These are phyloP conservation scores for Talaromyces sp. DNA, from an alignment of 2,329 filamentous ascomycete species.

Conservation along the genomic window DNA sequence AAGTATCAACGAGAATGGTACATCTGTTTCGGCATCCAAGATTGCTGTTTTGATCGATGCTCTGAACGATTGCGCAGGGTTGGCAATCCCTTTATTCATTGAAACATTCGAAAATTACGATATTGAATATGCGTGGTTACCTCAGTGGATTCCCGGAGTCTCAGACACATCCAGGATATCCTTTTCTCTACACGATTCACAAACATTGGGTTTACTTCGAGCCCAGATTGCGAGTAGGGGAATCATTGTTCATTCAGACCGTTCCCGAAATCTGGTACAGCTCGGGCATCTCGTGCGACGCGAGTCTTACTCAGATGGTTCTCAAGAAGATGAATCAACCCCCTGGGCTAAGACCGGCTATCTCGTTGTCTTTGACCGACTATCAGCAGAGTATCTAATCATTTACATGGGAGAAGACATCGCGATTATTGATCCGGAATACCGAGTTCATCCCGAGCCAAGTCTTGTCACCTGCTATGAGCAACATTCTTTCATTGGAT, in stretches of 20 bases:
- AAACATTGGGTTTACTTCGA: conserved; percentile 32
- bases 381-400: conserved; percentile 27
- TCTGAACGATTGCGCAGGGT: conserved; percentile 35
- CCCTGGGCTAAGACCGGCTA: conserved; percentile 35
- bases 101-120: conserved; percentile 5
- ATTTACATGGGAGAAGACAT: conserved; percentile 29
- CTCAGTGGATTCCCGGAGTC: conserved; percentile 33
- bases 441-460: conserved; percentile 9
- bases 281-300: conserved; percentile 34
- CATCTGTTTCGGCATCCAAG: conserved; percentile 29
- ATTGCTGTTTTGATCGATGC: conserved; percentile 29
- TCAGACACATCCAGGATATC: conserved; percentile 22
- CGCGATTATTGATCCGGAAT: conserved; percentile 25
- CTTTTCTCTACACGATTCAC: conserved; percentile 17
- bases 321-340: not conserved
- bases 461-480: not conserved
- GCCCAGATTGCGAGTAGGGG: conserved; percentile 25
- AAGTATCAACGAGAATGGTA: conserved; percentile 28
- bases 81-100: conserved; percentile 23
- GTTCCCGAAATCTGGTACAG: conserved; percentile 34
- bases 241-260: conserved; percentile 20
- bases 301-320: not conserved
- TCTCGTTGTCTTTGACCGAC: conserved; percentile 37
- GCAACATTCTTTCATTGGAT: conserved; percentile 13
- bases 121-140: conserved; percentile 32